phyloP scores from a whole-genome alignment of 176 grass and related monocot genomes.

The Cymbopogon citratus region DNA sequence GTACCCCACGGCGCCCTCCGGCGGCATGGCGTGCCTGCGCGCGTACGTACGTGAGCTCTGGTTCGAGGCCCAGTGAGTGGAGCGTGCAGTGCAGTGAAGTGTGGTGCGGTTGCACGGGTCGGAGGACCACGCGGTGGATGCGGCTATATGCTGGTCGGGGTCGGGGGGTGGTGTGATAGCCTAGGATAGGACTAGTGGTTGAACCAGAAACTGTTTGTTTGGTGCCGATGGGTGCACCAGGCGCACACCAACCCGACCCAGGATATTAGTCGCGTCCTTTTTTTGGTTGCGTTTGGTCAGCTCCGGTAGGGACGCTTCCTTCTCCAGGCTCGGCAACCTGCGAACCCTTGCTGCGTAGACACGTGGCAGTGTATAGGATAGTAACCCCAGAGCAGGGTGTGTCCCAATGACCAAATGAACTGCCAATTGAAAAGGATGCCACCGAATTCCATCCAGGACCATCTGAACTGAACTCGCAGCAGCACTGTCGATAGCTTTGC shows the following conservation, averaged over 20 bases:
- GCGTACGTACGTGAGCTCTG: too few species aligned
- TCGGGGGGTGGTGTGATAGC: not conserved
- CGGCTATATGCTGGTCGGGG: not conserved
- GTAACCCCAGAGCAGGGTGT: too few species aligned
- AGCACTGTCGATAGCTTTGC: not conserved
- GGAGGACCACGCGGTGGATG: not conserved
- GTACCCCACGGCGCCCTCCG: not conserved
- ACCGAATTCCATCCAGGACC: too few species aligned
- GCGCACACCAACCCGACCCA: constrained; percentile 14
- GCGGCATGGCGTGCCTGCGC: not conserved
- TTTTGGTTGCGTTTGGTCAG: not conserved
- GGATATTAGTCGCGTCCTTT: not conserved
- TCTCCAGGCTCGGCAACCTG: not conserved
- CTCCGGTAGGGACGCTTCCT: not conserved
- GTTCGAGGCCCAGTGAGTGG: not conserved
- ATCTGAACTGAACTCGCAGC: not conserved
- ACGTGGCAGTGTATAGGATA: not conserved
- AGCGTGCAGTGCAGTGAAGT: too few species aligned
- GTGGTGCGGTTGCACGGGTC: not conserved
- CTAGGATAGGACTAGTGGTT: constrained; percentile 34
- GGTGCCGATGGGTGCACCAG: constrained; percentile 37
- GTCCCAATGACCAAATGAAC: too few species aligned
- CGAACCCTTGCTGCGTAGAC: not conserved
- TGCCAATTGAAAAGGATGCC: too few species aligned
- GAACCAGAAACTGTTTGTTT: constrained; percentile 36